Base-by-base conservation (phyloP, 495 filamentous ascomycete species). In the Hypoxylon perforatum region DNA sequence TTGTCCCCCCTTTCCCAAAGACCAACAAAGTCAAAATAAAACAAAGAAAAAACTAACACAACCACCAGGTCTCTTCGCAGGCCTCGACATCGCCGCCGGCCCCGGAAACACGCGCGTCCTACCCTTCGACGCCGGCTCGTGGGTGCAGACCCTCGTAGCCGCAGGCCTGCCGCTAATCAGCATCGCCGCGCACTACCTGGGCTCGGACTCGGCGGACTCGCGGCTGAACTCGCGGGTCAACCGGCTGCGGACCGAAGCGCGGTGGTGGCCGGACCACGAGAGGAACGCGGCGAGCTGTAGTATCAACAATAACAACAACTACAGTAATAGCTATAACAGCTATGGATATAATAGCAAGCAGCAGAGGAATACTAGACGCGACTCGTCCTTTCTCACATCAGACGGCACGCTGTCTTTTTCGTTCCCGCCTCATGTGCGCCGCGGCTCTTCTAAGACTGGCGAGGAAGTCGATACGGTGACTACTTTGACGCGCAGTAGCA, bases 91-190 rank as follows among this genome's bases (percentile, higher is more conserved):
- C 18, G 60, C 65, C 17, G 65, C 65, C 48, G 59, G 59, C 3
- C 65, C 65, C 15, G 49, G 60, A 23, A 69, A 69, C 19, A 60
- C 59, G 1, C 53, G 23, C 14, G 50, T 69, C 0, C 42, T 69
- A 0, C 65, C 65, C 17, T 69, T 64, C 59, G 65, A 69, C 38
- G 65, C 65, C 42, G 65, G 65, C 4, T 60, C 60, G 28, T 69
- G 65, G 65, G 65, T 69, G 4, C 41, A 45, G 8, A 69, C 65
- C 0, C 39, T 69, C 21, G 65, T 69, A 5, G 60, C 60, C 21
- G 60, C 65, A 3, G 65, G 65, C 1, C 35, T 69, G 4, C 65
- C 65, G 6, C 54, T 69, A 0, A 69, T 63, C 49, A 69, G 65
- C 60, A 39, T 63, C 7, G 65, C 60, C 4, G 65, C 65, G 8